Evolutionary conservation across 2,329 filamentous ascomycete species (phyloP).

Genomic region (Penicillium sp.): DNA sequence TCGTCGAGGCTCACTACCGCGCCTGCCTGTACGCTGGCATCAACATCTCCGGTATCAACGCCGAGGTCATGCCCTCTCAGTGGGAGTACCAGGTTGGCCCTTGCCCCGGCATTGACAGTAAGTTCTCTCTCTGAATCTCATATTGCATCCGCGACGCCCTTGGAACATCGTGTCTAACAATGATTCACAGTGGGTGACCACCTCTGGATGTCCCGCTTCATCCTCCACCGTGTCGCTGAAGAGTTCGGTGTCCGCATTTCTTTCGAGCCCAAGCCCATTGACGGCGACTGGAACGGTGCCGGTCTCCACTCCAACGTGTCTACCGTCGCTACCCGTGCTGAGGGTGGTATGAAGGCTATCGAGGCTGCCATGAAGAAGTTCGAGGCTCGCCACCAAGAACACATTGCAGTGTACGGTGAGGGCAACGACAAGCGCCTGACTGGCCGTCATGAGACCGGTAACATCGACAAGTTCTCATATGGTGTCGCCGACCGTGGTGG

Average conservation of each 20-base stretch:
- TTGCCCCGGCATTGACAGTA: slow-evolving; percentile 75
- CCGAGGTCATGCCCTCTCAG: slow-evolving; percentile 96
- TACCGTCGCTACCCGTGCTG: slow-evolving; percentile 76
- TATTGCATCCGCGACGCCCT: too few relatives aligned
- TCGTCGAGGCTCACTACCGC: slow-evolving; percentile 92
- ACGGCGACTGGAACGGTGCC: slow-evolving; percentile 94
- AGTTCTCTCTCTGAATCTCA: slow-evolving; percentile 31
- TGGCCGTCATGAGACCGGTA: slow-evolving; percentile 87
- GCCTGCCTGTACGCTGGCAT: slow-evolving; percentile 82
- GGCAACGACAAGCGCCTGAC: slow-evolving; percentile 94
- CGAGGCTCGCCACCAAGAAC: slow-evolving; percentile 69
- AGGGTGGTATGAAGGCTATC: slow-evolving; percentile 94
- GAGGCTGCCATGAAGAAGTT: slow-evolving; percentile 81
- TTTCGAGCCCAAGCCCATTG: slow-evolving; percentile 90
- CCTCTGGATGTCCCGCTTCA: slow-evolving; percentile 88
- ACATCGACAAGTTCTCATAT: slow-evolving; percentile 87
- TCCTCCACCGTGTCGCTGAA: slow-evolving; percentile 85
- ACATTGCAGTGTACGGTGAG: slow-evolving; percentile 91
- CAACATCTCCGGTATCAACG: slow-evolving; percentile 96
- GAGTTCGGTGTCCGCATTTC: slow-evolving; percentile 96
- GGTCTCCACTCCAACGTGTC: slow-evolving; percentile 94
- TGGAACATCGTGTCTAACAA: slow-evolving; percentile 10
- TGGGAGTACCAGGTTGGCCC: slow-evolving; percentile 98
- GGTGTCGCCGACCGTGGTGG: slow-evolving; percentile 94
- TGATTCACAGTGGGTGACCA: slow-evolving; percentile 73